Conservation (phyloP, 108 stramenopile genomes). For the Nitzschia palea region DNA sequence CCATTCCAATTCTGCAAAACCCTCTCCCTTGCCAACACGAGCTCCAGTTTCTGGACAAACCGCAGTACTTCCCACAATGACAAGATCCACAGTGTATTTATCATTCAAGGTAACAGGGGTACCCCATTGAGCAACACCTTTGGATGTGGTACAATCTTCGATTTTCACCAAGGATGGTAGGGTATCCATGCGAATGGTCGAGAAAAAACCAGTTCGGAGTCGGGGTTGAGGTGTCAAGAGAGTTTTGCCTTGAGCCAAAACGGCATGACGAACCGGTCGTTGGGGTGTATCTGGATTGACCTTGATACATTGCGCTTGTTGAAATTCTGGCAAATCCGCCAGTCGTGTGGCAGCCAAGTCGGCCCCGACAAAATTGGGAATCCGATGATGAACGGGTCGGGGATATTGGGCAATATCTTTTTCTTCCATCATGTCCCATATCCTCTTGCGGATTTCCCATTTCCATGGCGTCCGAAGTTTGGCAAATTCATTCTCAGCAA, state of each 20-base stretch:
- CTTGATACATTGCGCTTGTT: constrained; percentile 48
- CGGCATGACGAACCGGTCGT: constrained; percentile 49
- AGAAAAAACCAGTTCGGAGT: constrained; percentile 71
- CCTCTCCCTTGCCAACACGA: constrained; percentile 74
- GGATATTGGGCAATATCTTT: constrained; percentile 60
- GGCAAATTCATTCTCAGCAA: constrained; percentile 50
- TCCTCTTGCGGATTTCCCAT: constrained; percentile 65
- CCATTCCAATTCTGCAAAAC: constrained; percentile 81
- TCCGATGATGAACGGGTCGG: constrained; percentile 73
- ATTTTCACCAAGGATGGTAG: constrained; percentile 49
- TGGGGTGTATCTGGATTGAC: constrained; percentile 79
- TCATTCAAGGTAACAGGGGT: constrained; percentile 64
- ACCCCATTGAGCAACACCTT: constrained; percentile 66
- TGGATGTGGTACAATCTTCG: constrained; percentile 52
- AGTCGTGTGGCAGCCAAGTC: constrained; percentile 53
- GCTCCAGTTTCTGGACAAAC: constrained; percentile 74
- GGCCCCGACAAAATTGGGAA: constrained; percentile 68
- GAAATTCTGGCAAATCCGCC: constrained; percentile 51
- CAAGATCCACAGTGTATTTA: constrained; percentile 63
- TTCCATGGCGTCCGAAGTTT: constrained; percentile 78
- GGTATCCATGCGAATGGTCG: constrained; percentile 37
- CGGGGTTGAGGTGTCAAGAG: constrained; percentile 72
- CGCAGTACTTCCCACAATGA: constrained; percentile 73
- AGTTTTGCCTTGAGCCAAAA: constrained; percentile 56
- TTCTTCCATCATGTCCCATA: constrained; percentile 71